Evolutionary conservation across 192 early-diverging fungal genomes (phyloP).

Genomic region (Mortierella hygrophila): DNA sequence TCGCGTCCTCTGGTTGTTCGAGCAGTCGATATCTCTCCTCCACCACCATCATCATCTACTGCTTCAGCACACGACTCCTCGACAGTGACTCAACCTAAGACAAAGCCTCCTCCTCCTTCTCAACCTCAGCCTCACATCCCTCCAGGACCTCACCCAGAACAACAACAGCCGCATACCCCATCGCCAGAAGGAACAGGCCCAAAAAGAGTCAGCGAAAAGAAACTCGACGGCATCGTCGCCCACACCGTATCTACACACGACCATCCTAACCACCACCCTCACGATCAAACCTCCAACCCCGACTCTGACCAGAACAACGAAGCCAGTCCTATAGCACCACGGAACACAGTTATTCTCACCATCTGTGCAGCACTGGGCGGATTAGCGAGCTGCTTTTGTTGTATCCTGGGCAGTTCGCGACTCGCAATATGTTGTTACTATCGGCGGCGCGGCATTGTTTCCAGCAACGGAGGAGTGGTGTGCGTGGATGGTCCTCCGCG

Average conservation of each 20-base stretch:
- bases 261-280: not conserved
- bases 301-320: not conserved
- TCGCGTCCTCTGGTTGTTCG: not conserved
- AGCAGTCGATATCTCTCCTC: not conserved
- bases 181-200: not conserved
- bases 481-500: slow-evolving; percentile 3
- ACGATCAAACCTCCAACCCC: not conserved
- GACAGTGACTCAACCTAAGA: too few relatives aligned
- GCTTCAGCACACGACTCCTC: not conserved
- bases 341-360: not conserved
- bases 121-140: slow-evolving; percentile 14
- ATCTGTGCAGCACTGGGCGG: slow-evolving; percentile 11
- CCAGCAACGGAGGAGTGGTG: not conserved
- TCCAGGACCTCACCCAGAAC: not conserved
- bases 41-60: not conserved
- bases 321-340: not conserved
- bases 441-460: not conserved
- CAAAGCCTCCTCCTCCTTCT: not conserved
- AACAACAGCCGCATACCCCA: not conserved
- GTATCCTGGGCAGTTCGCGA: slow-evolving; percentile 21
- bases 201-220: not conserved
- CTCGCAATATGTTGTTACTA: slow-evolving; percentile 12
- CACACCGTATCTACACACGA: not conserved
- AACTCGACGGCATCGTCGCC: not conserved
- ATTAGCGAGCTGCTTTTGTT: slow-evolving; percentile 7